Evolutionary conservation across 305 asterid species (phyloP), one percentile per base, ranked within the genome.

Genomic region (Solanum aculeatissimum): DNA sequence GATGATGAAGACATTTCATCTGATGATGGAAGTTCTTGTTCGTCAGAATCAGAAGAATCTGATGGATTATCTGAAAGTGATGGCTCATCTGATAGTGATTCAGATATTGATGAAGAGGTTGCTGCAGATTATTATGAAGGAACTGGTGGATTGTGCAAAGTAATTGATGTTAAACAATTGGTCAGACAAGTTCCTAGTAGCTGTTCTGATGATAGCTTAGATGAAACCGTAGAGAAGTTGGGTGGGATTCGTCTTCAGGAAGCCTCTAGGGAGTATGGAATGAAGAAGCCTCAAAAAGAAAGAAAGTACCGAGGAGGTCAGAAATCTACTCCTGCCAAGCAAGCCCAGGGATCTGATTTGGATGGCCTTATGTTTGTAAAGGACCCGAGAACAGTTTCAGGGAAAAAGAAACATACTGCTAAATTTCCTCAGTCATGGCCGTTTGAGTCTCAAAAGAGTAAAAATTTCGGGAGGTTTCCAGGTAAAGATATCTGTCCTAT

Each of bases 41-140:
- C 93, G 69, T 87, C 92, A 13, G 93, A 57, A 40, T 85, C 93
- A 5, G 95, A 88, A 78, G 95, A 91, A 87, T 85, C 91, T 83
- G 85, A 90, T 35, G 87, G 81, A 83, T 85, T 92, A 42, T 92
- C 94, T 43, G 97, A 89, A 43, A 89, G 89, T 85, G 94, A 87
- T 79, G 89, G 85, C 55, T 80, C 84, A 40, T 92, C 93, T 27
- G 88, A 88, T 84, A 92, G 93, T 87, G 94, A 90, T 88, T 92
- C 98, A 60, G 97, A 93, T 81, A 78, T 96, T 68, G 98, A 96
- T 84, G 98, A 93, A 32, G 98, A 90, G 84, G 90, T 96, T 82
- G 99, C 98, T 85, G 93, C 89, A 63, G 99, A 96, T 94, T 96
- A 95, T 88, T 89, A 90, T 77, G 94, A 94, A 88, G 93, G 99